Conservation (phyloP, 805 yeast genomes). For the Ogataea pini region DNA sequence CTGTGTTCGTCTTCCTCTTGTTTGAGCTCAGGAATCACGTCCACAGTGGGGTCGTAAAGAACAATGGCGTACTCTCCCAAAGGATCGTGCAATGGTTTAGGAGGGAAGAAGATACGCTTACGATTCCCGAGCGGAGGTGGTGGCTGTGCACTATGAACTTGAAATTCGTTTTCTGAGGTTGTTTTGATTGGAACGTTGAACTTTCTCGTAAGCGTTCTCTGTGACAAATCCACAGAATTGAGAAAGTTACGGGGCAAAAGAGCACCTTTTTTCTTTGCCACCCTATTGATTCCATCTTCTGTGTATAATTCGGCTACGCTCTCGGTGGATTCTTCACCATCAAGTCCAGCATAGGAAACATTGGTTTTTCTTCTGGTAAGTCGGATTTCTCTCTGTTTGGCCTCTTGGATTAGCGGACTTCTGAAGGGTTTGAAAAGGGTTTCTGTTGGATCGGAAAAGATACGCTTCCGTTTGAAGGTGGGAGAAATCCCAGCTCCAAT, state of each 20-base stretch:
- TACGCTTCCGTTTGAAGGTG: conserved; percentile 54
- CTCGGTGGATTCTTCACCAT: no score
- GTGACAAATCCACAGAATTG: conserved; percentile 41
- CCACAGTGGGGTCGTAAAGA: conserved; percentile 92
- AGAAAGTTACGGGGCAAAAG: conserved; percentile 55
- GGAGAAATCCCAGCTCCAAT: conserved; percentile 70
- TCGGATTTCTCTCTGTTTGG: conserved; percentile 18
- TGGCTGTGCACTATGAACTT: conserved; percentile 38
- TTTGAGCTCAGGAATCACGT: conserved; percentile 43
- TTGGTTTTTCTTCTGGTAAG: conserved; percentile 38
- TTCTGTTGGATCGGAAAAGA: conserved; percentile 50
- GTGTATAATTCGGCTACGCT: background rate
- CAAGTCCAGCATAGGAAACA: conserved; percentile 40
- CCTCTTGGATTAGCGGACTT: conserved; percentile 49
- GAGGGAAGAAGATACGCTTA: conserved; percentile 67
- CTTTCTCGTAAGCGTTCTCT: conserved; percentile 44
- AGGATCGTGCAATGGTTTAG: conserved; percentile 94
- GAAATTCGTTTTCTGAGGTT: conserved; percentile 36
- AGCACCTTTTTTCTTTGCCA: conserved; percentile 54
- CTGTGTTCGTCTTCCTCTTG: conserved; percentile 32
- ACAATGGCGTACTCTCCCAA: conserved; percentile 91
- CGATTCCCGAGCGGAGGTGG: conserved; percentile 86
- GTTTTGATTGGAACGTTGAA: conserved; percentile 64
- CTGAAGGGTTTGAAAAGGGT: conserved; percentile 67
- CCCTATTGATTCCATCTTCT: conserved; percentile 34